These are phyloP conservation scores for Metschnikowia gelsemii DNA, from an alignment of 805 yeast genomes.

Conservation along the genomic window DNA sequence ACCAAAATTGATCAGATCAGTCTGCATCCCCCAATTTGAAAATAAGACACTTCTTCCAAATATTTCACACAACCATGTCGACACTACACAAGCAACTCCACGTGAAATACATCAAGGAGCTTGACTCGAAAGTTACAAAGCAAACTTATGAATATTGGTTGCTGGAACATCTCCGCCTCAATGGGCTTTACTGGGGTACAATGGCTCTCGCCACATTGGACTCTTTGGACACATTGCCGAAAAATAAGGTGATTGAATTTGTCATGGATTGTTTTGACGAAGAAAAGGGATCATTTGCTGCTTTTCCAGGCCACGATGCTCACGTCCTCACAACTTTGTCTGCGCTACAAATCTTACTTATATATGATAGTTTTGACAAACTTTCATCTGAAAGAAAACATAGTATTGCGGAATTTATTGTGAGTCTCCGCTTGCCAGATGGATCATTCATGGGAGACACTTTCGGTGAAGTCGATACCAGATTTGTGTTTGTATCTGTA, in stretches of 20 bases:
- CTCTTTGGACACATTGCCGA: constrained; percentile 53
- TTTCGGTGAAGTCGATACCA: constrained; percentile 89
- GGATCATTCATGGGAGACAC: constrained; percentile 90
- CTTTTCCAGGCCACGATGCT: constrained; percentile 86
- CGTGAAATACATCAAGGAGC: constrained; percentile 34
- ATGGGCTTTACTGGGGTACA: constrained; percentile 95
- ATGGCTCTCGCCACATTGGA: constrained; percentile 67
- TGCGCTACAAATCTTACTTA: constrained; percentile 75
- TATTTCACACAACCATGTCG: neutral
- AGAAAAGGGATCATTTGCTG: constrained; percentile 77
- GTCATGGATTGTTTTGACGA: constrained; percentile 64
- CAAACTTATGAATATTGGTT: constrained; percentile 79
- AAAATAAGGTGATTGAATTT: constrained; percentile 62
- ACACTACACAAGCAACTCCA: constrained; percentile 23
- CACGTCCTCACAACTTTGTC: constrained; percentile 83
- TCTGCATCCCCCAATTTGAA: neutral
- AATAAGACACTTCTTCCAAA: neutral
- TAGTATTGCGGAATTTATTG: constrained; percentile 28
- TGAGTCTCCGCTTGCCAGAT: constrained; percentile 47
- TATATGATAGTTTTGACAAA: constrained; percentile 52
- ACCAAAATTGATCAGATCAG: neutral
- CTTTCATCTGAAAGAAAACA: constrained; percentile 31
- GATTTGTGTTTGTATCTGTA: constrained; percentile 83
- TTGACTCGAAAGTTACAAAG: constrained; percentile 34
- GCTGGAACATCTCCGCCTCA: constrained; percentile 83